A percentile compares a stretch with the other conserved stretches of the same genome.
Conservation (phyloP, 352 stramenopile species). For the Phytophthora tubulina region DNA sequence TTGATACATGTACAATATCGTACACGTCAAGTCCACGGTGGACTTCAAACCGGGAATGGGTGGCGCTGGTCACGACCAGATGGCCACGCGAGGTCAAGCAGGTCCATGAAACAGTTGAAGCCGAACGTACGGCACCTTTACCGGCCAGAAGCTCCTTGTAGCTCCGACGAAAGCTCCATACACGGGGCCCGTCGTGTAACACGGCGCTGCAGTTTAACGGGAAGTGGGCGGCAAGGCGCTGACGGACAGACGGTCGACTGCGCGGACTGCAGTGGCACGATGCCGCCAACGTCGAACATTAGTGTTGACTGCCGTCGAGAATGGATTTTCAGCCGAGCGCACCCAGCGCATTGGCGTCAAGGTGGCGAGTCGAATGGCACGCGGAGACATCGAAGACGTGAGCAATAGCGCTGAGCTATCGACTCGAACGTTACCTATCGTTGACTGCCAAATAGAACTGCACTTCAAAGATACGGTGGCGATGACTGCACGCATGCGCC, state of each 20-base stretch:
- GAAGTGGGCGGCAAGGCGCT: background rate
- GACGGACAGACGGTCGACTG: conserved; percentile 1
- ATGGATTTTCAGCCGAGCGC: conserved; percentile 10
- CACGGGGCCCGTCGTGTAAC: background rate
- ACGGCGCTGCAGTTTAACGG: background rate
- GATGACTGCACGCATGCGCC: conserved; percentile 15
- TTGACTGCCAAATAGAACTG: conserved; percentile 21
- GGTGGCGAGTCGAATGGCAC: conserved; percentile 10
- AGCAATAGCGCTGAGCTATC: conserved; percentile 1
- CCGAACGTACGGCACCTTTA: conserved; percentile 9
- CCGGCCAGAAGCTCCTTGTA: conserved; percentile 3
- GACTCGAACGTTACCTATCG: conserved; percentile 15
- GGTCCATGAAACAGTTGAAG: conserved; percentile 3
- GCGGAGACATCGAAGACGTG: conserved; percentile 9
- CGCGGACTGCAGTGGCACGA: conserved; percentile 10
- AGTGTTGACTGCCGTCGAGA: background rate
- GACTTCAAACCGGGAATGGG: conserved; percentile 3
- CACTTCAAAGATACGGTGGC: background rate
- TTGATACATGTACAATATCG: conserved; percentile 9
- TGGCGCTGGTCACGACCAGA: background rate
- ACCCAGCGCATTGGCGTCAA: background rate
- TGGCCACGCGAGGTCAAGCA: background rate
- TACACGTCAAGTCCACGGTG: conserved; percentile 20
- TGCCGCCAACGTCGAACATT: background rate
- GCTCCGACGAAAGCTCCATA: background rate